phyloP scores from a whole-genome alignment of 31 red algal species.

The Bonnemaisonia californica region DNA sequence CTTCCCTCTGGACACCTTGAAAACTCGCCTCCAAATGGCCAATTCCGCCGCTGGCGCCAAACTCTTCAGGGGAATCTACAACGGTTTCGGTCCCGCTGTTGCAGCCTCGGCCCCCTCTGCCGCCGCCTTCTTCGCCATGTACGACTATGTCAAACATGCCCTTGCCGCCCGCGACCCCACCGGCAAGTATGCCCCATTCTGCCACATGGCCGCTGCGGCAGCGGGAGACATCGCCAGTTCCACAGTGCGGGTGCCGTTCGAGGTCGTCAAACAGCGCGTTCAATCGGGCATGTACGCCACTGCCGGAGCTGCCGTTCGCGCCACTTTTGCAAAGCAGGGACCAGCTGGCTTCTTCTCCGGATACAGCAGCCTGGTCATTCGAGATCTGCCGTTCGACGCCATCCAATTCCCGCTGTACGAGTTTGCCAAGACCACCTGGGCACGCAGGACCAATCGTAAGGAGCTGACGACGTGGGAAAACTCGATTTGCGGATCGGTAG shows the following conservation, averaged over 20 bases:
- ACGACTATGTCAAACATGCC: conserved; percentile 80
- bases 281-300: conserved; percentile 82
- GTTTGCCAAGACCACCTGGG: conserved; percentile 68
- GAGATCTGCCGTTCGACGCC: conserved; percentile 94
- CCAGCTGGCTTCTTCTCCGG: conserved; percentile 81
- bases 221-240: conserved; percentile 81
- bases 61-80: conserved; percentile 76
- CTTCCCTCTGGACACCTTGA: conserved; percentile 96
- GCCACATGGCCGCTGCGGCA: conserved; percentile 79
- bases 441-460: not conserved
- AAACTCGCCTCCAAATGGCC: conserved; percentile 80
- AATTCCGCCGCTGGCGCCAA: conserved; percentile 30
- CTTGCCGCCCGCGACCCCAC: conserved; percentile 36
- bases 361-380: conserved; percentile 76
- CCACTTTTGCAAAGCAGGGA: conserved; percentile 65
- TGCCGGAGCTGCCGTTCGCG: conserved; percentile 51
- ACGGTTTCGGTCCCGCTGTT: conserved; percentile 83
- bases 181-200: conserved; percentile 44
- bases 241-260: conserved; percentile 87
- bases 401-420: conserved; percentile 98
- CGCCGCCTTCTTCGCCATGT: conserved; percentile 91
- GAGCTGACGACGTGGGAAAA: conserved; percentile 76
- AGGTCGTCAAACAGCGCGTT: conserved; percentile 95
- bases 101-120: conserved; percentile 86
- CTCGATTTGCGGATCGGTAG: conserved; percentile 75